A percentile compares a stretch with the other conserved stretches of the same genome.
These are phyloP conservation scores for Termitomyces sp. DNA, from an alignment of 768 basidiomycete species.

Conservation along the genomic window DNA sequence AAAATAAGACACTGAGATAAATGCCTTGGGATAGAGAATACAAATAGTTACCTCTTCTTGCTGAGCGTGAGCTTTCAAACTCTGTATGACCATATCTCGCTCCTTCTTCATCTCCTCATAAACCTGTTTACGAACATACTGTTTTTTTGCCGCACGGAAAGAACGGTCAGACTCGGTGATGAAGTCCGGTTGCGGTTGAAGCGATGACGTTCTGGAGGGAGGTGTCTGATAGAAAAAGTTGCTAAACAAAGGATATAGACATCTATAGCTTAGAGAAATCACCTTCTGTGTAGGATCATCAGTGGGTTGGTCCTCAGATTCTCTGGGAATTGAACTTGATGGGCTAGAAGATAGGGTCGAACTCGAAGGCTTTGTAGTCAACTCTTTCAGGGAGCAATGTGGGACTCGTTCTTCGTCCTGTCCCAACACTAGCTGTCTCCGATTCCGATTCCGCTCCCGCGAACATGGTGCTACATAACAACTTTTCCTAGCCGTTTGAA, in stretches of 20 bases:
- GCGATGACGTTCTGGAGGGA: neutral
- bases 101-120: neutral
- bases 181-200: neutral
- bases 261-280: neutral
- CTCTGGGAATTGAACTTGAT: neutral
- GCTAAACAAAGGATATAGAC: too few species aligned
- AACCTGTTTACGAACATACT: neutral
- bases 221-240: too few species aligned
- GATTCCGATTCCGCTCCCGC: neutral
- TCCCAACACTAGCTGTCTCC: neutral
- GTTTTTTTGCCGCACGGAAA: neutral
- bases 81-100: conserved; percentile 5
- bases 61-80: conserved; percentile 1
- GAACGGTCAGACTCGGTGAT: neutral
- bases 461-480: neutral
- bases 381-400: neutral
- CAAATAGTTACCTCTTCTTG: neutral
- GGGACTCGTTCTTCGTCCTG: neutral
- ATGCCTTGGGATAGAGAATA: neutral
- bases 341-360: neutral
- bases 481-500: neutral
- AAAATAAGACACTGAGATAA: neutral
- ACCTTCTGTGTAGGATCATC: neutral
- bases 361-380: neutral
- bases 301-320: neutral